Percentiles rank a stretch among this genome's conserved stretches.
Conservation (phyloP, 2,329 filamentous ascomycete genomes). For the Ophiostoma sp. region DNA sequence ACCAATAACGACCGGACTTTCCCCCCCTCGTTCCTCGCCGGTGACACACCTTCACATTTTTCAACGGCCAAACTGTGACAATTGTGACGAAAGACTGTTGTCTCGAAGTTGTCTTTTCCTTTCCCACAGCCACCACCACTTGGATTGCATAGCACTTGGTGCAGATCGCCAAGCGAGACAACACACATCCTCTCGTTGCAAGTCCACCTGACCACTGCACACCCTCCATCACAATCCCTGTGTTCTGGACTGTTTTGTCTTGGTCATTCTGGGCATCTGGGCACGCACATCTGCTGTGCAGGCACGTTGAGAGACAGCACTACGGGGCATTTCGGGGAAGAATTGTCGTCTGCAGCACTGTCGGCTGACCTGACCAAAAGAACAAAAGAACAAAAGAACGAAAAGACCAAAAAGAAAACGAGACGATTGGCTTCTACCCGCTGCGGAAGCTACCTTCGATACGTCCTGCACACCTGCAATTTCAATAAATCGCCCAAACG, state of each 20-base stretch:
- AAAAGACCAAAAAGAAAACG: background rate
- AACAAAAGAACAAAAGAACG: background rate
- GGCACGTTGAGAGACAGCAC: background rate
- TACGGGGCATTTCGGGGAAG: constrained; percentile 4
- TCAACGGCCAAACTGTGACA: background rate
- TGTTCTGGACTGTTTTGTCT: background rate
- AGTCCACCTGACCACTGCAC: constrained; percentile 1
- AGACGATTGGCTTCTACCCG: background rate
- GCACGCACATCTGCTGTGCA: background rate
- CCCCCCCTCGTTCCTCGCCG: background rate
- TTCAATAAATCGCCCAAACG: constrained; percentile 13
- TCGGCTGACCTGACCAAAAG: background rate
- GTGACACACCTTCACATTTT: background rate
- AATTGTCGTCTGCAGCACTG: background rate
- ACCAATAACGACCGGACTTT: background rate
- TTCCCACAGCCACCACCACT: background rate
- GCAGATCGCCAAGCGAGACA: background rate
- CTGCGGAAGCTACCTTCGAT: background rate
- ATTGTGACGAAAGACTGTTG: background rate
- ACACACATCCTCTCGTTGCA: background rate
- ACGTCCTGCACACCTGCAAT: background rate
- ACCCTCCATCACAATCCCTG: background rate
- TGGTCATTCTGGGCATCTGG: background rate
- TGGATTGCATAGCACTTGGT: background rate
- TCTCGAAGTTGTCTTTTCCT: background rate